phyloP scores from a whole-genome alignment of 495 filamentous ascomycete genomes.

The Aspergillus steynii region DNA sequence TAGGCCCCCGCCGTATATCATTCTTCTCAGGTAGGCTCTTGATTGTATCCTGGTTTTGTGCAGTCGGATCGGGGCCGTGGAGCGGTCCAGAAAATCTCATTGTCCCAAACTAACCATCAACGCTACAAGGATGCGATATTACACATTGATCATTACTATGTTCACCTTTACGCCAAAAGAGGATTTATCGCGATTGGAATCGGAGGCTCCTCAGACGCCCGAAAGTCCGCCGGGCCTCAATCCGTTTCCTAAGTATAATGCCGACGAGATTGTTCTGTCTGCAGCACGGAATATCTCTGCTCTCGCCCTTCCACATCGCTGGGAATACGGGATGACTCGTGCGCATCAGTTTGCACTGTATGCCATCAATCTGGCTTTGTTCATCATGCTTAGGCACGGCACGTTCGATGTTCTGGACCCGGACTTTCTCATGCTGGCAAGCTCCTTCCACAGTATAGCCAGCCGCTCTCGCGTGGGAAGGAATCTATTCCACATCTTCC shows the following conservation, averaged over 20 bases:
- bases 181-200: conserved; percentile 14
- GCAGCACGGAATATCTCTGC: conserved; percentile 37
- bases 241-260: conserved; percentile 27
- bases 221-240: conserved; percentile 34
- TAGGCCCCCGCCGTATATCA: conserved; percentile 38
- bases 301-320: conserved; percentile 35
- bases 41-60: not conserved
- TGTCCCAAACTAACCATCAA: no score
- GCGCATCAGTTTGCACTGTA: conserved; percentile 48
- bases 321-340: conserved; percentile 40
- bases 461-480: conserved; percentile 40
- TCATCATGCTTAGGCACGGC: conserved; percentile 36
- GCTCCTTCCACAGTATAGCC: conserved; percentile 39
- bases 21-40: conserved; percentile 35
- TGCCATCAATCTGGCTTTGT: conserved; percentile 46
- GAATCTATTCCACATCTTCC: conserved; percentile 45
- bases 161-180: conserved; percentile 35
- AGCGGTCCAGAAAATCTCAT: no score
- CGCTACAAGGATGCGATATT: conserved; percentile 38
- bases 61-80: not conserved
- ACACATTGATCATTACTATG: conserved; percentile 40
- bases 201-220: conserved; percentile 31
- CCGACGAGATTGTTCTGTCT: conserved; percentile 21
- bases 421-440: conserved; percentile 40
- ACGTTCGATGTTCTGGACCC: conserved; percentile 39